phyloP scores from a whole-genome alignment of 2,329 filamentous ascomycete species.

The Laburnicola sp. region DNA sequence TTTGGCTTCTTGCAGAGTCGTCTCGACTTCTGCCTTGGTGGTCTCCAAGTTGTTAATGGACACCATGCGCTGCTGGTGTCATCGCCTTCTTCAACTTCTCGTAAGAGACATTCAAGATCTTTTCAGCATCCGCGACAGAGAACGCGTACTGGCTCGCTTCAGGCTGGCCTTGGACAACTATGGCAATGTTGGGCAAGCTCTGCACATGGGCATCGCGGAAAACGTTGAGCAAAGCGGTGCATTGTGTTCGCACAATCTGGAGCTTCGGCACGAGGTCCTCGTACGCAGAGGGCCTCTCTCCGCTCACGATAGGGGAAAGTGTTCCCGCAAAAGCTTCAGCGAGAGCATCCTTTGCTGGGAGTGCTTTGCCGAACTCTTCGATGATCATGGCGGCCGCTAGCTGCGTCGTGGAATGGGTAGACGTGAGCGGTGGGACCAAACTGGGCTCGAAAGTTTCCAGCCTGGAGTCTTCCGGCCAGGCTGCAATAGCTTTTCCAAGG shows the following conservation, averaged over 20 bases:
- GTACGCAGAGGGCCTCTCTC: constrained; percentile 79
- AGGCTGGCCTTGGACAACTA: constrained; percentile 89
- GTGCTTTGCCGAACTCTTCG: constrained; percentile 77
- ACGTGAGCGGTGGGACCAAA: constrained; percentile 68
- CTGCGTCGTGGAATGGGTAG: constrained; percentile 81
- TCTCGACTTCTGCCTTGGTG: constrained; percentile 69
- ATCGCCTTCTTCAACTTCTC: constrained; percentile 87
- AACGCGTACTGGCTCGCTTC: constrained; percentile 93
- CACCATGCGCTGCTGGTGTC: constrained; percentile 79
- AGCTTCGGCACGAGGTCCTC: constrained; percentile 87
- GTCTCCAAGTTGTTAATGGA: constrained; percentile 78
- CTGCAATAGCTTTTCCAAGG: constrained; percentile 79
- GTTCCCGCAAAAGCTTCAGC: constrained; percentile 63
- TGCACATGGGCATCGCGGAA: constrained; percentile 69
- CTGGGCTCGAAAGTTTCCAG: constrained; percentile 66
- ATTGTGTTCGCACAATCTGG: constrained; percentile 87
- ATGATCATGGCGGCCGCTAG: constrained; percentile 80
- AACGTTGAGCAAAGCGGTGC: constrained; percentile 83
- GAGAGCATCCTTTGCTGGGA: constrained; percentile 51
- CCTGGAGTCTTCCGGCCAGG: constrained; percentile 65
- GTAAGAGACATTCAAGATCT: constrained; percentile 81
- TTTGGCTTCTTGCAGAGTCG: constrained; percentile 78
- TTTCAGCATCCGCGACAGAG: constrained; percentile 83
- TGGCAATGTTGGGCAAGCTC: constrained; percentile 78
- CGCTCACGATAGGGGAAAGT: constrained; percentile 76